Evolutionary conservation across 106 monocot genomes (phyloP), one percentile per base, ranked within the genome.

Genomic region (Apostasia ramifera): DNA sequence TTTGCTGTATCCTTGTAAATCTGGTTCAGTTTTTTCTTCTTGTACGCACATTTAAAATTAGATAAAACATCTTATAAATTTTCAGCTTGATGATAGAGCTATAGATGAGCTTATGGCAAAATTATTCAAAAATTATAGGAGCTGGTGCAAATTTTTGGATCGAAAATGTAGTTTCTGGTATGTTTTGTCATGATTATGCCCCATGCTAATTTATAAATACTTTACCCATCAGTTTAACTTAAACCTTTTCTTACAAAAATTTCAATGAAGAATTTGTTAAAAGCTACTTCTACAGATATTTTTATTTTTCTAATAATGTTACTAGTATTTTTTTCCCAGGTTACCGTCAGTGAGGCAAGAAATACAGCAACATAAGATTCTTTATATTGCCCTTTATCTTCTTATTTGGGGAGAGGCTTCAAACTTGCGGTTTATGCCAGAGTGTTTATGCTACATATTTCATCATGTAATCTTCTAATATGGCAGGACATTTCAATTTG

Each of bases 391-490:
- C 68, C 84, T 91, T 55, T 91, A 91, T 82, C 87, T 91, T 72
- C 91, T 91, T 57, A 91, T 91, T 45, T 91, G 91, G 91, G 91
- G 91, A 9, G 91, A 91, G 76, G 84, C 91, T 77, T 80, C 91
- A 75, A 91, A 91, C 55, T 72, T 91, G 75, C 73, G 91, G 58
- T 67, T 91, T 41, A 87, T 91, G 91, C 91, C 91, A 73, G 91
- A 91, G 68, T 91, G 87, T 40, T 53, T 91, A 9, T 87, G 91
- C 58, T 91, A 87, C 80, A 91, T 91, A 57, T 91, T 91, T 80
- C 91, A 91, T 77, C 79, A 91, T 75, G 91, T 87, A 91, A 66
- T 58, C 13, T 69, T 63, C 13, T 68, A 62, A 2, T 62, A 37
- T 59, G 42, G 45, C n/a, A 13, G 62, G 13, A 62, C 13, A 62